Conservation (phyloP, 2,329 filamentous ascomycete genomes). For the Claviceps pazoutovae region DNA sequence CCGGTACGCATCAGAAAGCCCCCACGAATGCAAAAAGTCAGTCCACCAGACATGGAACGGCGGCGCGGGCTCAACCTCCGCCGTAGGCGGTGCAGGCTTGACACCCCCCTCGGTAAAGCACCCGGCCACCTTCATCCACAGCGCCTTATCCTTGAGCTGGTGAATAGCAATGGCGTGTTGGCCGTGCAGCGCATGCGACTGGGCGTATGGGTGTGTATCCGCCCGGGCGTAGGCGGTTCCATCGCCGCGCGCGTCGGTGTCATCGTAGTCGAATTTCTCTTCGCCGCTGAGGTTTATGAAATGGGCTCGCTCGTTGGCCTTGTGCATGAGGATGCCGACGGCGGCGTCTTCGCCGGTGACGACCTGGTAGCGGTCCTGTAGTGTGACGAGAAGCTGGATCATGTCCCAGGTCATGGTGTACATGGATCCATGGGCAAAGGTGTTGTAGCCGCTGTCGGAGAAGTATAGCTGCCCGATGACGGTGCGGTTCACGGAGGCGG, state of each 20-base stretch:
- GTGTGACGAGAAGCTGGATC: slow-evolving; percentile 13
- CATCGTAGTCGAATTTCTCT: slow-evolving; percentile 19
- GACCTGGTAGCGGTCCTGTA: slow-evolving; percentile 14
- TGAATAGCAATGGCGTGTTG: slow-evolving; percentile 14
- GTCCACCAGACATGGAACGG: slow-evolving; percentile 10
- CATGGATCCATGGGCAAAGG: slow-evolving; percentile 19
- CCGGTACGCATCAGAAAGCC: slow-evolving; percentile 9
- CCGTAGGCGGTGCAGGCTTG: slow-evolving; percentile 8
- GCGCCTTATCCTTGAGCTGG: slow-evolving; percentile 13
- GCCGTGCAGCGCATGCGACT: slow-evolving; percentile 13
- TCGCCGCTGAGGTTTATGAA: slow-evolving; percentile 16
- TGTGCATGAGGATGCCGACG: slow-evolving; percentile 15
- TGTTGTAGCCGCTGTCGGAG: slow-evolving; percentile 11
- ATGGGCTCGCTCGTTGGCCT: slow-evolving; percentile 11
- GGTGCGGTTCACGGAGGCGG: slow-evolving; percentile 11
- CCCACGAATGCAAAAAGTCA: slow-evolving; percentile 13
- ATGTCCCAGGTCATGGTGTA: slow-evolving; percentile 22
- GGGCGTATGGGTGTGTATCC: slow-evolving; percentile 12
- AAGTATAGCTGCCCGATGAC: slow-evolving; percentile 18
- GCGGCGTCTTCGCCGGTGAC: slow-evolving; percentile 19
- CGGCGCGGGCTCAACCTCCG: slow-evolving; percentile 1
- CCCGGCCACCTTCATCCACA: slow-evolving; percentile 16
- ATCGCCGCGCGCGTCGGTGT: slow-evolving; percentile 14
- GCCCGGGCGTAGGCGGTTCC: slow-evolving; percentile 16
- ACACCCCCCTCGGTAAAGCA: slow-evolving; percentile 17